Evolutionary conservation across 2,329 filamentous ascomycete species (phyloP).

Genomic region (Fonsecaea multimorphosa): DNA sequence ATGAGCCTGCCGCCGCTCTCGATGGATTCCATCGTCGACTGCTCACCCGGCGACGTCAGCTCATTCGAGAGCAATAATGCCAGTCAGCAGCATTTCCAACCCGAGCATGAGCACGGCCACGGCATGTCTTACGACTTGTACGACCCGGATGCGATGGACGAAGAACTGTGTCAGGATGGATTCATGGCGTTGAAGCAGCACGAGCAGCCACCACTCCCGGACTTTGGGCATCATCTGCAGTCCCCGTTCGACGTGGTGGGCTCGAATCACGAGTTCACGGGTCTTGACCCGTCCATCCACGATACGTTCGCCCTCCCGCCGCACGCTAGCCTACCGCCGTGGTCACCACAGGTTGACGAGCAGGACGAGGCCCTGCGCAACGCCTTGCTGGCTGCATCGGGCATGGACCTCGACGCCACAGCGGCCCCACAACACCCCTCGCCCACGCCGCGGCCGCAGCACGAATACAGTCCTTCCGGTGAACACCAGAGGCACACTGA

Average conservation of each 20-base stretch:
- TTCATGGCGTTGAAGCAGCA: slow-evolving; percentile 25
- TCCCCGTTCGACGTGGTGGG: slow-evolving; percentile 21
- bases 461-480: not conserved
- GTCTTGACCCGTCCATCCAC: slow-evolving; percentile 8
- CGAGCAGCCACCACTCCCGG: slow-evolving; percentile 8
- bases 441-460: not conserved
- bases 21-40: slow-evolving; percentile 36
- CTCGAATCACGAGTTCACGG: slow-evolving; percentile 9
- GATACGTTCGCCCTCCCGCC: slow-evolving; percentile 7
- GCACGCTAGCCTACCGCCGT: slow-evolving; percentile 7
- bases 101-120: too few relatives aligned
- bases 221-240: slow-evolving; percentile 21
- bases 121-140: slow-evolving; percentile 22
- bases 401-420: slow-evolving; percentile 7
- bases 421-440: not conserved
- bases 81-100: slow-evolving; percentile 28
- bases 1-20: slow-evolving; percentile 36
- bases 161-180: slow-evolving; percentile 32
- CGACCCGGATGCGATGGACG: slow-evolving; percentile 20
- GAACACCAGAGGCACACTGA: slow-evolving; percentile 4
- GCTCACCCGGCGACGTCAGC: slow-evolving; percentile 24
- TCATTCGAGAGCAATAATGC: slow-evolving; percentile 25
- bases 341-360: slow-evolving; percentile 11
- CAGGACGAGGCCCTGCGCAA: slow-evolving; percentile 20
- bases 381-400: slow-evolving; percentile 24